phyloP scores from a whole-genome alignment of 257 asterid genomes.

The Solanum corneliomulleri region DNA sequence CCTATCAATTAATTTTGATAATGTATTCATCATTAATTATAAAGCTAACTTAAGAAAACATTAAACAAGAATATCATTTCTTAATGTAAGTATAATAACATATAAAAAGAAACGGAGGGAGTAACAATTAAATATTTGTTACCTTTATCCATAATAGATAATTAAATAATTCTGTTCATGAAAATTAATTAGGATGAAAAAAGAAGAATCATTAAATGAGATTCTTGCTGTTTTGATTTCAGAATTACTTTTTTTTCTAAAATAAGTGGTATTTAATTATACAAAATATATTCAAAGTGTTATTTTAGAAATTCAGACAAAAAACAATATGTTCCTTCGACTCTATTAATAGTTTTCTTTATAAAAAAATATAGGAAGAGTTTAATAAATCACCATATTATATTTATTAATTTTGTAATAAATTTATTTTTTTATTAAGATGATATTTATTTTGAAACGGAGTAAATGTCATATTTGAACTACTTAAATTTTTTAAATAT shows the following conservation, averaged over 20 bases:
- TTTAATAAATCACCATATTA: not conserved
- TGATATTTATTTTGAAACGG: too few relatives aligned
- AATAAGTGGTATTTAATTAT: too few relatives aligned
- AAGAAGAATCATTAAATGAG: not conserved
- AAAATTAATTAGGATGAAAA: not conserved
- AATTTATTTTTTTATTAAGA: not conserved
- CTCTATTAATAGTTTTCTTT: not conserved
- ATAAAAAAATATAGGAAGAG: not conserved
- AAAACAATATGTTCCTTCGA: not conserved
- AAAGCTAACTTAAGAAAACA: too few relatives aligned
- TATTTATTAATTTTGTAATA: too few relatives aligned
- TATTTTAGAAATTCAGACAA: not conserved
- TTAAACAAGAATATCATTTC: too few relatives aligned
- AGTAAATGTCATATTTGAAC: not conserved
- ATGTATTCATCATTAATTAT: too few relatives aligned
- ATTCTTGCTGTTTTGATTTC: not conserved
- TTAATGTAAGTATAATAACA: too few relatives aligned
- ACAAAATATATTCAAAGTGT: not conserved
- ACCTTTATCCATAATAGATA: not conserved
- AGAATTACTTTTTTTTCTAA: not conserved
- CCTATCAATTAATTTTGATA: too few relatives aligned
- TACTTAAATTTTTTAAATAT: not conserved
- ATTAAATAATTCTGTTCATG: not conserved
- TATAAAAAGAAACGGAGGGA: rapidly evolving
- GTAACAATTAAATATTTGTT: not conserved